These are phyloP conservation scores for Chimonanthus praecox DNA, from an alignment of 164 flowering plant genomes.

Conservation along the genomic window DNA sequence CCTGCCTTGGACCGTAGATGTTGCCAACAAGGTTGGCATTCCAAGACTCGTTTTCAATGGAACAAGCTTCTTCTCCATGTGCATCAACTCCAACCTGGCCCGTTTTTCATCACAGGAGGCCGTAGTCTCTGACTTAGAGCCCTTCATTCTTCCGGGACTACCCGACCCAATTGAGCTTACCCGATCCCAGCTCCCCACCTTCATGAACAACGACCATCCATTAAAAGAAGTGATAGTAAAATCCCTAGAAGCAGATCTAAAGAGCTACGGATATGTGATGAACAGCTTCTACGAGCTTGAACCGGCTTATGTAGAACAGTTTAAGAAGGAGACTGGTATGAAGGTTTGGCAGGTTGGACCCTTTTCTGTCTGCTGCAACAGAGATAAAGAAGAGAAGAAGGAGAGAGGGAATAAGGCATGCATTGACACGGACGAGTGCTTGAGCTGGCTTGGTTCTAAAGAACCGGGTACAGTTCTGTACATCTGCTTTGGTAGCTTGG, in stretches of 20 bases:
- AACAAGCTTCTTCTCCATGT: constrained; percentile 17
- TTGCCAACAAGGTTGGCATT: constrained; percentile 20
- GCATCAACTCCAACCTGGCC: constrained; percentile 1
- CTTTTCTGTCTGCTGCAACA: too few species aligned
- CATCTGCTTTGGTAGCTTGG: too few species aligned
- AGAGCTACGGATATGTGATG: constrained; percentile 21
- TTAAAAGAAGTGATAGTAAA: not conserved
- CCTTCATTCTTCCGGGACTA: constrained; percentile 21
- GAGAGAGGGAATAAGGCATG: too few species aligned
- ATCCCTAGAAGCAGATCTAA: constrained; percentile 2
- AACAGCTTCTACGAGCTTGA: constrained; percentile 36
- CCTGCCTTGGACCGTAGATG: constrained; percentile 27
- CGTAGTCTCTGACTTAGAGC: constrained; percentile 13
- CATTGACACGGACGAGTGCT: too few species aligned
- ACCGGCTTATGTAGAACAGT: constrained; percentile 16
- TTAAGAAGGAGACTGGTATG: not conserved
- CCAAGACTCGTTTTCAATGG: constrained; percentile 31
- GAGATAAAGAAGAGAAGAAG: too few species aligned
- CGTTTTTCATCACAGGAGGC: constrained; percentile 10
- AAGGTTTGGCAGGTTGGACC: too few species aligned
- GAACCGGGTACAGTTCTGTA: too few species aligned
- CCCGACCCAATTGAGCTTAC: constrained; percentile 24
- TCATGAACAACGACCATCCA: not conserved
- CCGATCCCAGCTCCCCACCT: constrained; percentile 9
- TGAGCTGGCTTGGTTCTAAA: too few species aligned